phyloP scores from a whole-genome alignment of 768 basidiomycete species.

The Lactarius evosmus region DNA sequence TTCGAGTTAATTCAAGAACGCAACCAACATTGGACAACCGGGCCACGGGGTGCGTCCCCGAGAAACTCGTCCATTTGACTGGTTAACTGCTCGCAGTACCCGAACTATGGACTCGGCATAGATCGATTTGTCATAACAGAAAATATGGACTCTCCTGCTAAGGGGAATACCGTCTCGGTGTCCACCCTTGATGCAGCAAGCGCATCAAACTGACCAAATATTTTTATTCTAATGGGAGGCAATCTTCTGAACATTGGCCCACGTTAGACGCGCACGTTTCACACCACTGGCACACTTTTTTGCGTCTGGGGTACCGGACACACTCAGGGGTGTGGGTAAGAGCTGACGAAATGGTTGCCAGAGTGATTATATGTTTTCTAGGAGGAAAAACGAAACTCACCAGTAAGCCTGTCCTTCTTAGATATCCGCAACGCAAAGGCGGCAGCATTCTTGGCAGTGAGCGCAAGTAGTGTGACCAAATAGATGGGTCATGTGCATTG shows the following conservation, averaged over 20 bases:
- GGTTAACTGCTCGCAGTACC: background rate
- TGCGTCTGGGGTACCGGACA: background rate
- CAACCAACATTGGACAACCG: background rate
- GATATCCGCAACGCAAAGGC: background rate
- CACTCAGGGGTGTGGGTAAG: background rate
- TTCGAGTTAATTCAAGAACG: background rate
- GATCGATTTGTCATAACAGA: too few relatives aligned
- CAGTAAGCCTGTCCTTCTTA: background rate
- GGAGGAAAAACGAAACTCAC: background rate
- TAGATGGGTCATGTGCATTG: background rate
- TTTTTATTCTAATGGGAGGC: background rate
- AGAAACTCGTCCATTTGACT: background rate
- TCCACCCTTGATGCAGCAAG: background rate
- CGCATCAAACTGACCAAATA: background rate
- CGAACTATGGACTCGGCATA: background rate
- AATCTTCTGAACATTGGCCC: background rate
- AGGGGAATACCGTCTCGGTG: background rate
- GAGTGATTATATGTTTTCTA: background rate
- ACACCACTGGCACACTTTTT: background rate
- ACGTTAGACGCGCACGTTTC: background rate
- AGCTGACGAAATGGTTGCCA: background rate
- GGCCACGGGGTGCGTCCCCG: background rate
- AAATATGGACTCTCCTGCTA: background rate
- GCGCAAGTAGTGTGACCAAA: background rate
- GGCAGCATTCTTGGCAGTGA: background rate